phyloP scores from a whole-genome alignment of 2,329 filamentous ascomycete species.

The Trichocomaceae sp. region DNA sequence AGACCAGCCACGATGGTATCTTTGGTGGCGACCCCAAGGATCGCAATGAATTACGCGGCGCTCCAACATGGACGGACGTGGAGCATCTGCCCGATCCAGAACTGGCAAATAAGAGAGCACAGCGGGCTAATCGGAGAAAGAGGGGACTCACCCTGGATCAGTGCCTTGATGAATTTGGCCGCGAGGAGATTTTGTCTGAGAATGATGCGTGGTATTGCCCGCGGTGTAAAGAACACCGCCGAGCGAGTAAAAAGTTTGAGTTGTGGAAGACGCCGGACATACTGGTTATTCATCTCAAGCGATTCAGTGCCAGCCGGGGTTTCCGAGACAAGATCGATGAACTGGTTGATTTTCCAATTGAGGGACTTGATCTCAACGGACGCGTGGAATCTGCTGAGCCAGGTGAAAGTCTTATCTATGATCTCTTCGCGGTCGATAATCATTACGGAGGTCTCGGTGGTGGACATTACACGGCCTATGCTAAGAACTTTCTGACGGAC shows the following conservation, averaged over 20 bases:
- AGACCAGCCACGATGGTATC: constrained; percentile 61
- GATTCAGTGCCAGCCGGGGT: constrained; percentile 77
- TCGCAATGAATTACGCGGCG: constrained; percentile 51
- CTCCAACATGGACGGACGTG: constrained; percentile 50
- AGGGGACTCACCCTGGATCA: constrained; percentile 79
- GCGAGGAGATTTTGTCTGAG: constrained; percentile 86
- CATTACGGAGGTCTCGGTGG: constrained; percentile 90
- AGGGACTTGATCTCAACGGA: constrained; percentile 73
- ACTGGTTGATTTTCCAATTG: constrained; percentile 82
- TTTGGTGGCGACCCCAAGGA: constrained; percentile 49
- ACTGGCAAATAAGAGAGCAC: constrained; percentile 57
- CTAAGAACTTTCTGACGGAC: constrained; percentile 82
- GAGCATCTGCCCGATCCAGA: constrained; percentile 54
- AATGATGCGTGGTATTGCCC: constrained; percentile 98
- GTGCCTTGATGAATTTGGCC: constrained; percentile 90
- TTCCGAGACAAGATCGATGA: constrained; percentile 89
- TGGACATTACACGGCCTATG: constrained; percentile 92
- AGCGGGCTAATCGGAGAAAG: constrained; percentile 60
- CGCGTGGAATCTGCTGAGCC: constrained; percentile 74
- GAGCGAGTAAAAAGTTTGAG: constrained; percentile 93
- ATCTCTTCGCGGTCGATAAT: constrained; percentile 91
- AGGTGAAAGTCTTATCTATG: constrained; percentile 78
- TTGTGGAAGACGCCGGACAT: constrained; percentile 97
- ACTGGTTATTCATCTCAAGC: constrained; percentile 87
- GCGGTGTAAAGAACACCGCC: constrained; percentile 85